phyloP scores from a whole-genome alignment of 2,329 filamentous ascomycete species.

The Chrysoporthe cubensis region DNA sequence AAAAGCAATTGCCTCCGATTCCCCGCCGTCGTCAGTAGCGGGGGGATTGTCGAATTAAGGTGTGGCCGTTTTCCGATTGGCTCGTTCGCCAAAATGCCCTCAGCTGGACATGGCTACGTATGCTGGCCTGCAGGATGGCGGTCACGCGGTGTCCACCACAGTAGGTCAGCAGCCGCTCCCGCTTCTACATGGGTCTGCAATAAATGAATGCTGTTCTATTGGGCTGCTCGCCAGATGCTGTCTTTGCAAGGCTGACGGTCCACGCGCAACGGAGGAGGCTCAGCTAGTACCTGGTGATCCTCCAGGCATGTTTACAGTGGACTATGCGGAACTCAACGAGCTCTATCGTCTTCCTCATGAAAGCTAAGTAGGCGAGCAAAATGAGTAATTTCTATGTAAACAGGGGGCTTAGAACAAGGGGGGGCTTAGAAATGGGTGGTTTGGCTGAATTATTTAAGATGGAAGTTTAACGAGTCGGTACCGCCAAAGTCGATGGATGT shows the following conservation, averaged over 20 bases:
- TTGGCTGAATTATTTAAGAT: not conserved
- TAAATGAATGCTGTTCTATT: not conserved
- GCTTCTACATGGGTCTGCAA: no score
- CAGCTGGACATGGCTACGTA: constrained; percentile 3
- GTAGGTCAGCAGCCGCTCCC: not conserved
- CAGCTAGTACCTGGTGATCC: not conserved
- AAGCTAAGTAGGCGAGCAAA: not conserved
- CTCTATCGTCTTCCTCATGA: not conserved
- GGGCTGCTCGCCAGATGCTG: constrained; percentile 2
- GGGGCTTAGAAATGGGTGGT: no score
- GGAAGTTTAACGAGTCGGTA: not conserved
- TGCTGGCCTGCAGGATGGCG: not conserved
- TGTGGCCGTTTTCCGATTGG: constrained; percentile 3
- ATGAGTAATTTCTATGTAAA: no score
- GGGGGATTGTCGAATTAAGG: not conserved
- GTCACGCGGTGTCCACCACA: not conserved
- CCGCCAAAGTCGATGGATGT: not conserved
- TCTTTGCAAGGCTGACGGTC: not conserved
- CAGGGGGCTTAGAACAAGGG: no score
- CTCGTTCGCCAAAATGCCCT: constrained; percentile 13
- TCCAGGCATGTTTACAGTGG: not conserved
- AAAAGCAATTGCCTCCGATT: not conserved
- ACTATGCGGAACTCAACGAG: not conserved
- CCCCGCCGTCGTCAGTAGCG: not conserved
- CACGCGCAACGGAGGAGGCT: not conserved